Percentiles rank a stretch among this genome's conserved stretches.
Evolutionary conservation across 805 yeast species (phyloP).

Genomic region (Lachancea fermentati): DNA sequence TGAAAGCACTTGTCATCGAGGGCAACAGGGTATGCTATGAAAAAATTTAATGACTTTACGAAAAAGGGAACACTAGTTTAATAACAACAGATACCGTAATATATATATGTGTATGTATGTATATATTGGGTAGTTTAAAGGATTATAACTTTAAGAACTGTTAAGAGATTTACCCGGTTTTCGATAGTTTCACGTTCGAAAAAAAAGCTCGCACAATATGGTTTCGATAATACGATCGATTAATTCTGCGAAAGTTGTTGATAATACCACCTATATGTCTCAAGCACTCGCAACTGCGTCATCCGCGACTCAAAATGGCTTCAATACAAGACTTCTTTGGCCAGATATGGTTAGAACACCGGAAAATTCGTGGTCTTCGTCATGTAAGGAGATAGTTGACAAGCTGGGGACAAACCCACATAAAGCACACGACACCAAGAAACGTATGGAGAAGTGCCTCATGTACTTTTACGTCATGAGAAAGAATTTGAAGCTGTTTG

Average conservation of each 20-base stretch:
- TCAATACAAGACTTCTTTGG: conserved; percentile 31
- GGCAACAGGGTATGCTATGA: conserved; percentile 26
- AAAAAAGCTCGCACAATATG: too few relatives aligned
- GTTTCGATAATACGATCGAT: too few relatives aligned
- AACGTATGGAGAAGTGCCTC: conserved; percentile 31
- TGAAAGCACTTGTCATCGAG: conserved; percentile 21
- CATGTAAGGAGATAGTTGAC: conserved; percentile 27
- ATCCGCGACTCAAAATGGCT: conserved; percentile 9
- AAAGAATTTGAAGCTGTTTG: conserved; percentile 30
- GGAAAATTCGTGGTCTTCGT: conserved; percentile 28
- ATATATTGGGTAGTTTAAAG: not conserved
- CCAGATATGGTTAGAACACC: conserved; percentile 33
- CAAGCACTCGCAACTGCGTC: conserved; percentile 2
- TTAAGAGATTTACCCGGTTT: not conserved
- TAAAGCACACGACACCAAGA: conserved; percentile 22
- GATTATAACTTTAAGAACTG: not conserved
- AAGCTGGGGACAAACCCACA: conserved; percentile 22
- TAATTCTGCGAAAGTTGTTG: too few relatives aligned
- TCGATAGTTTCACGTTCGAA: too few relatives aligned
- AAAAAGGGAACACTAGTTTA: not conserved
- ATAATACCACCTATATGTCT: too few relatives aligned
- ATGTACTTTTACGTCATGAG: conserved; percentile 33
- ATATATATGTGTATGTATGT: too few relatives aligned
- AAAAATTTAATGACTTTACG: conserved; percentile 13
- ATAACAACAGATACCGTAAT: not conserved